Evolutionary conservation across 805 yeast species (phyloP), one percentile per base, ranked within the genome.

Genomic region (Nakazawaea pomicola): DNA sequence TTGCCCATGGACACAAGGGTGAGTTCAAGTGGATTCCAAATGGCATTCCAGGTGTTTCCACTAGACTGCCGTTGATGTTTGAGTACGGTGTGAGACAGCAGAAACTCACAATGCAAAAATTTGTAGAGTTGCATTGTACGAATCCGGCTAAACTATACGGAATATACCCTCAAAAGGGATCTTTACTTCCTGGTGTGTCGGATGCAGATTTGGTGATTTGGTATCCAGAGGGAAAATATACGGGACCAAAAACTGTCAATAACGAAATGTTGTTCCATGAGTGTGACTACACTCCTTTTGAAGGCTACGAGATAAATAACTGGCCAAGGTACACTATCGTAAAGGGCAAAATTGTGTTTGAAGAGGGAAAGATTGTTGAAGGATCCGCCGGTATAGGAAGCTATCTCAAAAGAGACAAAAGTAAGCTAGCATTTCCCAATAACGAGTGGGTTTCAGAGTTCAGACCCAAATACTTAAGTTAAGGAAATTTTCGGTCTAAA

Each of bases 121-220:
- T 40, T 28, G 44, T 44, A 4, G 44, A 44, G 20, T 32, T 40
- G 21, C 47, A 44, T 24, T 32, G 41, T 25, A 36, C 44, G 3
- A 44, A 40, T 15, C 44, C 44, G n/a, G 47, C 44, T 12, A 44
- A 44, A n/a, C 21, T 40, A 4, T 44, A 44, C 19, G 47, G 44
- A 6, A 15, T 44, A 33, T 44, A 44, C 23, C 46, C 46, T 3
- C 25, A 39, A 28, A 43, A 43, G 19, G 34, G 52, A 37, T 33
- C 47, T 24, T 20, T 45, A 33, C 18, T 47, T 36, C 44, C 51
- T 34, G 41, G 42, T 29, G 32, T 35, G n/a, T 35, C 43, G 10
- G 53, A 49, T 38, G 53, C 53, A 11, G 53, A 49, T 34, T 36
- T 49, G 17, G 49, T 46, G 1, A 45, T 49, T 12, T 49, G 53